A percentile compares a stretch with the other conserved stretches of the same genome.
phyloP scores from a whole-genome alignment of 139 green algal genomes.

The Chlamydomonas incerta region DNA sequence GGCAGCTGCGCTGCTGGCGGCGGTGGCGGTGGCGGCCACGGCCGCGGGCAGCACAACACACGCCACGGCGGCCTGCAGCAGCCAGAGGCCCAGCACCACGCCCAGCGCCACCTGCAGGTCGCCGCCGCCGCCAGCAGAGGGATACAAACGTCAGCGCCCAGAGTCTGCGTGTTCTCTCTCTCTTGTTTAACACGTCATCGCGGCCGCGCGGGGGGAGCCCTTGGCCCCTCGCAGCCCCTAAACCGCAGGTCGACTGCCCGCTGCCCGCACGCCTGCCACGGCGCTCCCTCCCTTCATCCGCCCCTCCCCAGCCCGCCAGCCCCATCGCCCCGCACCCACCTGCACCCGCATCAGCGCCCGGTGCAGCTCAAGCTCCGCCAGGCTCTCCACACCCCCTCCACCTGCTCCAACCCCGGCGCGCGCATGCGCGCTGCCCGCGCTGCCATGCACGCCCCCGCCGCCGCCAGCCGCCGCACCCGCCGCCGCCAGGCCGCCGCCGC shows the following conservation, averaged over 20 bases:
- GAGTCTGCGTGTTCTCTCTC: no score
- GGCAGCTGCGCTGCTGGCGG: background rate
- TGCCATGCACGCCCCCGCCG: no score
- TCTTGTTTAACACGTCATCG: background rate
- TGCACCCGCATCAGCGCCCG: background rate
- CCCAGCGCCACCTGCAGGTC: constrained; percentile 9
- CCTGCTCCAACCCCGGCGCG: no score
- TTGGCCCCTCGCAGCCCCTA: background rate
- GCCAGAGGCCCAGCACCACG: constrained; percentile 2
- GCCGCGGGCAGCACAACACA: background rate
- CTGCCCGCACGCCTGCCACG: no score
- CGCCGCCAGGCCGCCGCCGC: no score
- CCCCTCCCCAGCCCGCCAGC: background rate
- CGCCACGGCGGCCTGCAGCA: constrained; percentile 1
- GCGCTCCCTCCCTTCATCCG: background rate
- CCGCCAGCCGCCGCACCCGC: no score
- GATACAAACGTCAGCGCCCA: no score
- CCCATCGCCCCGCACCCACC: background rate
- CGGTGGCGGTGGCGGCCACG: background rate
- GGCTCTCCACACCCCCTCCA: background rate
- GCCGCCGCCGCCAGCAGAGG: background rate
- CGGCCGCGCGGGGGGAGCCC: background rate
- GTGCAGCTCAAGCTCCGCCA: background rate
- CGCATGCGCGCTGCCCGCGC: no score
- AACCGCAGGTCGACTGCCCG: background rate